phyloP scores from a whole-genome alignment of 768 basidiomycete species.

The Trametes meyenii region DNA sequence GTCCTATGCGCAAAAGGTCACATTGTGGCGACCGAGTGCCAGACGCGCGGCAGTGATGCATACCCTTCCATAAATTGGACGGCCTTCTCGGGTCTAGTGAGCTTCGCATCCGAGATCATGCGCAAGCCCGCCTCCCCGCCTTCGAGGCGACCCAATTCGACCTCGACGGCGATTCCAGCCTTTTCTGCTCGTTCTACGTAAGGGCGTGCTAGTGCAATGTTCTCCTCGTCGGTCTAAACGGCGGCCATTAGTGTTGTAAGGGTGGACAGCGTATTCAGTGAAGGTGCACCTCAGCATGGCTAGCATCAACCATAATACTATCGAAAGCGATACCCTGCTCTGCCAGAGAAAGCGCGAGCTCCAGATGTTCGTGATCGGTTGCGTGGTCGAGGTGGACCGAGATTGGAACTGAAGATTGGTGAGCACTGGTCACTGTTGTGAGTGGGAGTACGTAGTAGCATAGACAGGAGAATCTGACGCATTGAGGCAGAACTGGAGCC shows the following conservation, averaged over 20 bases:
- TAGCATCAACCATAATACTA: conserved; percentile 55
- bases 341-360: conserved; percentile 47
- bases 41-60: neutral
- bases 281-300: conserved; percentile 44
- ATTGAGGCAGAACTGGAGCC: conserved; percentile 47
- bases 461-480: conserved; percentile 31
- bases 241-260: neutral
- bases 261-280: neutral
- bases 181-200: conserved; percentile 47
- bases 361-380: conserved; percentile 48
- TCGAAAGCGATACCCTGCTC: conserved; percentile 51
- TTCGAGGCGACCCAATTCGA: conserved; percentile 51
- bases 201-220: conserved; percentile 46
- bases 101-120: conserved; percentile 50
- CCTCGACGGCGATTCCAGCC: conserved; percentile 46
- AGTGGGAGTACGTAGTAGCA: neutral
- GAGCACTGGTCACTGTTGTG: conserved; percentile 35
- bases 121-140: conserved; percentile 53
- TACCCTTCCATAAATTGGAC: conserved; percentile 46
- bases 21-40: neutral
- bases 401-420: conserved; percentile 50
- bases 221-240: conserved; percentile 49
- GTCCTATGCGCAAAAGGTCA: conserved; percentile 33
- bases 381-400: conserved; percentile 54
- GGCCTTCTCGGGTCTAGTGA: conserved; percentile 48